Evolutionary conservation across 257 asterid genomes (phyloP).

Genomic region (Salvia hispanica): DNA sequence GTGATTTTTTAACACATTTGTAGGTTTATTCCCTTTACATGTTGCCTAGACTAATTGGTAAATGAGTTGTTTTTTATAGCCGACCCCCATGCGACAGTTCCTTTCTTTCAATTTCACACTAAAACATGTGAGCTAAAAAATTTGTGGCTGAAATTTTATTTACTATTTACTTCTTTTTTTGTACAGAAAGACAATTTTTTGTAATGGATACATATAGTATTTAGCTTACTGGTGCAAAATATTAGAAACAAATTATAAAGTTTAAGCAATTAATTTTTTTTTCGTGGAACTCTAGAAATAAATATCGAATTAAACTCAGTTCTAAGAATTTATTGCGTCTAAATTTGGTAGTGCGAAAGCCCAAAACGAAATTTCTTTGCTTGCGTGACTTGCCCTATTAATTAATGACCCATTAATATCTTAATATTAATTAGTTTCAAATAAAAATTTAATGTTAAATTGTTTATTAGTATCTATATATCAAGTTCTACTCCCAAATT

Average conservation of each 20-base stretch:
- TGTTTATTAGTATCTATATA: too few relatives aligned
- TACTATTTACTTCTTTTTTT: neutral
- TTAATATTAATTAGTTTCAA: neutral
- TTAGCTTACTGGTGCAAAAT: too few relatives aligned
- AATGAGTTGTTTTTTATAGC: constrained; percentile 9
- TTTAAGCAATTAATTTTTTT: too few relatives aligned
- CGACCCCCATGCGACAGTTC: constrained; percentile 49
- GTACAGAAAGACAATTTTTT: too few relatives aligned
- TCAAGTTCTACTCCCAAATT: too few relatives aligned
- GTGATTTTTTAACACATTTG: neutral
- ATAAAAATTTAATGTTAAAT: too few relatives aligned
- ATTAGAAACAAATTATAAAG: too few relatives aligned
- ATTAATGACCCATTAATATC: neutral
- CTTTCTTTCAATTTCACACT: constrained; percentile 29
- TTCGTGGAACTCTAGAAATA: too few relatives aligned
- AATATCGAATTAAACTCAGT: too few relatives aligned
- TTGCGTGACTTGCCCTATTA: neutral
- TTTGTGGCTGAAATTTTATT: constrained; percentile 27
- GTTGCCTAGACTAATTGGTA: constrained; percentile 25
- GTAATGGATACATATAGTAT: too few relatives aligned
- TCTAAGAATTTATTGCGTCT: neutral
- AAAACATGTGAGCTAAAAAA: constrained; percentile 36
- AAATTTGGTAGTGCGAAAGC: constrained; percentile 30
- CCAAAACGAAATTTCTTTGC: constrained; percentile 17
- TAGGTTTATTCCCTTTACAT: neutral